Evolutionary conservation across 805 yeast genomes (phyloP).

Genomic region (Saccharomycopsis lassenensis): DNA sequence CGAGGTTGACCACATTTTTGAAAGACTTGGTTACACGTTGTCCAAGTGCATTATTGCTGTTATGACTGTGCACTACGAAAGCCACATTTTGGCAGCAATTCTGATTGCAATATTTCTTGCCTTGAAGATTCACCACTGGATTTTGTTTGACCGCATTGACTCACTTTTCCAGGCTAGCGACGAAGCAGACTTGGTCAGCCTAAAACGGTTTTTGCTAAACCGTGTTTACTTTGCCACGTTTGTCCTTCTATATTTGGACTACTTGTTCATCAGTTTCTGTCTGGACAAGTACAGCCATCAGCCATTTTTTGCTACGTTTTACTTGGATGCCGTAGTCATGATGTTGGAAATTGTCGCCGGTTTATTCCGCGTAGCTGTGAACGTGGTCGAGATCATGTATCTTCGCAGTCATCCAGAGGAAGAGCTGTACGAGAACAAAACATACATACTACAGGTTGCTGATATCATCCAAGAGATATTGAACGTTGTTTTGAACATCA

Average conservation of each 20-base stretch:
- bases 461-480: slow-evolving; percentile 40
- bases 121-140: slow-evolving; percentile 68
- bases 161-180: slow-evolving; percentile 25
- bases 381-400: slow-evolving; percentile 45
- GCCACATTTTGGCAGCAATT: slow-evolving; percentile 34
- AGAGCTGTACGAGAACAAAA: slow-evolving; percentile 63
- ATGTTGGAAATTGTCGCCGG: slow-evolving; percentile 41
- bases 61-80: slow-evolving; percentile 40
- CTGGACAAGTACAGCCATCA: slow-evolving; percentile 35
- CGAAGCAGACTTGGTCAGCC: slow-evolving; percentile 19
- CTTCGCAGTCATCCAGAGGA: slow-evolving; percentile 40
- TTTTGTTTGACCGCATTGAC: slow-evolving; percentile 45
- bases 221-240: slow-evolving; percentile 4
- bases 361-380: slow-evolving; percentile 36
- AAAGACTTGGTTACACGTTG: slow-evolving; percentile 50
- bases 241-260: slow-evolving; percentile 33
- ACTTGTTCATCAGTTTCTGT: slow-evolving; percentile 19
- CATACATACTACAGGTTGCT: slow-evolving; percentile 44
- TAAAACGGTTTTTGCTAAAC: slow-evolving; percentile 18
- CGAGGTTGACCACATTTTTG: slow-evolving; percentile 68
- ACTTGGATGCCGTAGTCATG: slow-evolving; percentile 64
- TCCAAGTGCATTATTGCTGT: slow-evolving; percentile 51
- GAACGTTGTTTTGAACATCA: slow-evolving; percentile 33
- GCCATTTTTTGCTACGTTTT: slow-evolving; percentile 46
- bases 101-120: slow-evolving; percentile 31